These are phyloP conservation scores for Kodamaea laetipori DNA, from an alignment of 805 yeast species.

Conservation along the genomic window DNA sequence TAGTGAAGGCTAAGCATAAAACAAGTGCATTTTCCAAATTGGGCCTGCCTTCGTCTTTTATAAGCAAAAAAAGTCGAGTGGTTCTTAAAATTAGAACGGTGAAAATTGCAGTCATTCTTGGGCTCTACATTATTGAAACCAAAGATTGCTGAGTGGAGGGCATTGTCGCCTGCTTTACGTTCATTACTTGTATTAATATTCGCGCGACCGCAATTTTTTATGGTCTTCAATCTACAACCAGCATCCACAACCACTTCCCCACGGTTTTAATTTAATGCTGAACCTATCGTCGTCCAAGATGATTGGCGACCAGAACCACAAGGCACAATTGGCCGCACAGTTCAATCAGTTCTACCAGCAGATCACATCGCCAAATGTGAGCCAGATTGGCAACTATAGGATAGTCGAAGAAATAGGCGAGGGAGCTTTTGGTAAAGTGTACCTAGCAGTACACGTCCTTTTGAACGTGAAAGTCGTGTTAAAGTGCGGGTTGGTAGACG, in stretches of 20 bases:
- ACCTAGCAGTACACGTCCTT: constrained; percentile 75
- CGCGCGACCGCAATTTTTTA: too few relatives aligned
- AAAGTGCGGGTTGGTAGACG: constrained; percentile 74
- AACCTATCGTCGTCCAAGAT: constrained; percentile 19
- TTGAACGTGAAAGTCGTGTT: constrained; percentile 76
- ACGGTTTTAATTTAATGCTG: constrained; percentile 15
- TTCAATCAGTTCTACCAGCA: constrained; percentile 58
- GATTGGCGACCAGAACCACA: constrained; percentile 39
- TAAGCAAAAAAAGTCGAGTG: background rate
- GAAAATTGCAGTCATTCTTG: constrained; percentile 6
- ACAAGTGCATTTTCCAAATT: constrained; percentile 1
- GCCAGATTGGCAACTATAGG: constrained; percentile 79
- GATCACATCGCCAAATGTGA: constrained; percentile 48
- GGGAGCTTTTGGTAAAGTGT: constrained; percentile 92
- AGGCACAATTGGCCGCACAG: constrained; percentile 60
- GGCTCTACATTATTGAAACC: background rate
- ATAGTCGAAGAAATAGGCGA: constrained; percentile 79
- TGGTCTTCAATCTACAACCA: background rate
- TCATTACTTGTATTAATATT: constrained; percentile 1
- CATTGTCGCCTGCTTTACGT: background rate
- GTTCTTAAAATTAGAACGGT: constrained; percentile 2
- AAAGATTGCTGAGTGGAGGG: too few relatives aligned
- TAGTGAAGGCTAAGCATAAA: background rate
- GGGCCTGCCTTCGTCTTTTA: background rate
- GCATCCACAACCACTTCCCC: constrained; percentile 1